phyloP scores from a whole-genome alignment of 2,329 filamentous ascomycete genomes.

The Clonostachys rosea region DNA sequence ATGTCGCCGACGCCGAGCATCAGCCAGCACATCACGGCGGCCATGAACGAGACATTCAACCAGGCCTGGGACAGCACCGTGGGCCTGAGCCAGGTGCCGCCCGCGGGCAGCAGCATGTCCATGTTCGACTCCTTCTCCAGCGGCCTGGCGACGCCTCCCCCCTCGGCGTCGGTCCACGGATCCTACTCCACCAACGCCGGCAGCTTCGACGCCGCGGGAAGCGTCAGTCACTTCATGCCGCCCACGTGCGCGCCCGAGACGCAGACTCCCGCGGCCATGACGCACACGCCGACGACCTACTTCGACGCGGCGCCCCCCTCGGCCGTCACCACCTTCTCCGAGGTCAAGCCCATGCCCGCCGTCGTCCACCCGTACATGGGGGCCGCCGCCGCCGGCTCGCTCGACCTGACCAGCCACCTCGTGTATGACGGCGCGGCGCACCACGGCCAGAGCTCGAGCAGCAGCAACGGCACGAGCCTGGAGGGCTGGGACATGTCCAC shows the following conservation, averaged over 20 bases:
- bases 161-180: slow-evolving; percentile 43
- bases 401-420: slow-evolving; percentile 23
- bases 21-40: slow-evolving; percentile 45
- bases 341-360: slow-evolving; percentile 24
- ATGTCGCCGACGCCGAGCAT: slow-evolving; percentile 48
- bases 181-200: slow-evolving; percentile 34
- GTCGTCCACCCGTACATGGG: slow-evolving; percentile 20
- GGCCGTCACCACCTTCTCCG: slow-evolving; percentile 12
- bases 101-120: slow-evolving; percentile 22
- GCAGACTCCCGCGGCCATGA: background rate
- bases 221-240: slow-evolving; percentile 22
- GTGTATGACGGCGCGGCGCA: slow-evolving; percentile 18
- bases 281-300: slow-evolving; percentile 15
- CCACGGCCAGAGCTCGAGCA: slow-evolving; percentile 12
- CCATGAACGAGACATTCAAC: slow-evolving; percentile 54
- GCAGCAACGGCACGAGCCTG: slow-evolving; percentile 20
- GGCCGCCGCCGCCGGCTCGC: slow-evolving; percentile 12
- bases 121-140: slow-evolving; percentile 46
- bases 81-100: slow-evolving; percentile 19
- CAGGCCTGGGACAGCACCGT: slow-evolving; percentile 36
- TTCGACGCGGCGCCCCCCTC: slow-evolving; percentile 16
- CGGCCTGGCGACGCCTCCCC: slow-evolving; percentile 53
- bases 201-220: slow-evolving; percentile 33
- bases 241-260: slow-evolving; percentile 12
- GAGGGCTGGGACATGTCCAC: slow-evolving; percentile 30